Evolutionary conservation across 768 basidiomycete genomes (phyloP).

Genomic region (Mycena sanguinolenta): DNA sequence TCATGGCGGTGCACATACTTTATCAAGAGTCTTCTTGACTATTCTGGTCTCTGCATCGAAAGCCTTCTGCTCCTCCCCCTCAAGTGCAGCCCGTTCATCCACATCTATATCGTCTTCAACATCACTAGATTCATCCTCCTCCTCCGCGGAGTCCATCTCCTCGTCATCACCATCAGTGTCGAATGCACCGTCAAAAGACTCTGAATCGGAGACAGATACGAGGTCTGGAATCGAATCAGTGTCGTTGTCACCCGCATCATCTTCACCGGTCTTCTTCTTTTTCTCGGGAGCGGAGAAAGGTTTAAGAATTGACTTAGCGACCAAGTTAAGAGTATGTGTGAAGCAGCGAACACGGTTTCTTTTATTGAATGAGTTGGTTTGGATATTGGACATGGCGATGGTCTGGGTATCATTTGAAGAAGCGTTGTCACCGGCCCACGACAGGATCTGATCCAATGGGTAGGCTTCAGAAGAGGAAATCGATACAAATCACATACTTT

Average conservation of each 20-base stretch:
- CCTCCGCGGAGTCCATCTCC: too few relatives aligned
- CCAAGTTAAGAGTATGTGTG: slow-evolving; percentile 1
- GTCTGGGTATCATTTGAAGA: slow-evolving; percentile 43
- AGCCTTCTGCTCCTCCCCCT: background rate
- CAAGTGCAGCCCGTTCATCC: too few relatives aligned
- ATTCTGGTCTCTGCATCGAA: too few relatives aligned
- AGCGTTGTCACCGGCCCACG: slow-evolving; percentile 43
- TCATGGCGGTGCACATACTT: too few relatives aligned
- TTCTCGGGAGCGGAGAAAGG: slow-evolving; percentile 15
- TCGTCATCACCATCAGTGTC: background rate
- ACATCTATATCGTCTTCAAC: too few relatives aligned
- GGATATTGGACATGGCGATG: slow-evolving; percentile 9
- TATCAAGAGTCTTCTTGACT: too few relatives aligned
- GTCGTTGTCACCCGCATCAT: background rate
- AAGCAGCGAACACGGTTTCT: slow-evolving; percentile 18
- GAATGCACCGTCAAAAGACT: too few relatives aligned
- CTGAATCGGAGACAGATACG: background rate
- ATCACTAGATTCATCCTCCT: too few relatives aligned
- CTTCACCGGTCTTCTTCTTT: background rate
- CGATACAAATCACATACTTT: background rate
- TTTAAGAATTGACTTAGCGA: slow-evolving; percentile 8
- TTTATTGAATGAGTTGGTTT: slow-evolving; percentile 25
- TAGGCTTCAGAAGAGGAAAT: background rate
- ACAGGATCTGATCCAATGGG: background rate
- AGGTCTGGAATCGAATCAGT: background rate